Percentiles rank a stretch among this genome's conserved stretches.
Evolutionary conservation across 495 filamentous ascomycete species (phyloP).

Genomic region (Physcia stellaris): DNA sequence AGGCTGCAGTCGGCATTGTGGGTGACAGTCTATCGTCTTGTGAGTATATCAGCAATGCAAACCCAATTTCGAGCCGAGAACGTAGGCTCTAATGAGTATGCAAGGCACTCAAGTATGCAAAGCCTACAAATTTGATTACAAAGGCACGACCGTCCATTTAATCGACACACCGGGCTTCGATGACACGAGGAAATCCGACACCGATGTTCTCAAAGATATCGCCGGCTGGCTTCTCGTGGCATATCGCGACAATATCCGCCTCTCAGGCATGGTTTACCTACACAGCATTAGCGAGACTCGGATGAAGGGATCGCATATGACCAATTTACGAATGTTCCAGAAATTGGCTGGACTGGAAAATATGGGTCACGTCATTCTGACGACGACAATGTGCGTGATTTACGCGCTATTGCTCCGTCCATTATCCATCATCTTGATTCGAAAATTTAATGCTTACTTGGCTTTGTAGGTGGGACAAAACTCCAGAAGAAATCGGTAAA

Average conservation of each 20-base stretch:
- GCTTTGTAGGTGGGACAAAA: constrained; percentile 29
- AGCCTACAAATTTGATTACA: neutral
- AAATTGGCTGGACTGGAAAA: constrained; percentile 25
- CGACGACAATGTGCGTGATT: constrained; percentile 31
- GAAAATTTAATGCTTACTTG: too few species aligned
- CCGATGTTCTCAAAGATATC: constrained; percentile 25
- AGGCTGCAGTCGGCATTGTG: constrained; percentile 5
- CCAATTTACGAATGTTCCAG: constrained; percentile 31
- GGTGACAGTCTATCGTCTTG: constrained; percentile 13
- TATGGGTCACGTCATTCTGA: constrained; percentile 27
- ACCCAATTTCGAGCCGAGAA: constrained; percentile 5
- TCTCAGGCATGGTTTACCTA: constrained; percentile 26
- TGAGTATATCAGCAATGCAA: constrained; percentile 8
- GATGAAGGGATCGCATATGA: constrained; percentile 24
- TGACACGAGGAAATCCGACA: constrained; percentile 26
- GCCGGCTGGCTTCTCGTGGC: constrained; percentile 14
- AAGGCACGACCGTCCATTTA: constrained; percentile 15
- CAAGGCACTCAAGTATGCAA: neutral
- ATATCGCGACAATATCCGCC: constrained; percentile 10
- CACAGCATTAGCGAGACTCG: constrained; percentile 30
- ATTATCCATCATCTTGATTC: too few species aligned
- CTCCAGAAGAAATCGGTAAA: neutral
- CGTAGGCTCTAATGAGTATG: too few species aligned
- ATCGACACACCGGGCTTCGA: constrained; percentile 40
- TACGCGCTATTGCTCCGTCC: too few species aligned